Base-by-base conservation (phyloP, 2,329 filamentous ascomycete genomes). In the Venturia nashicola region DNA sequence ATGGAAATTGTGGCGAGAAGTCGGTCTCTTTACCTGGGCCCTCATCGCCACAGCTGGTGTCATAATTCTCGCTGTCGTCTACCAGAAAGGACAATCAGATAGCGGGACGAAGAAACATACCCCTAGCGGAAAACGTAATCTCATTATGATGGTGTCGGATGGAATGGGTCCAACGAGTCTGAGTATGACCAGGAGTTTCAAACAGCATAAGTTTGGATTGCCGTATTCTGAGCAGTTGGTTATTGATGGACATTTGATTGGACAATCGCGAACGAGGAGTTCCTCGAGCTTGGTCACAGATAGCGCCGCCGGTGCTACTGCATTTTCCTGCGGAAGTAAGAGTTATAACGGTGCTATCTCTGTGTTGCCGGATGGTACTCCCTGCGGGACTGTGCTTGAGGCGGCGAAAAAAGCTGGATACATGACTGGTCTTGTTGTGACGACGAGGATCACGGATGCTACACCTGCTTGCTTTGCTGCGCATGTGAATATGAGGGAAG, bases 91-190 rank as follows among this genome's bases (percentile, higher is more conserved):
- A 66, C 78, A 82, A 64, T 72, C 72, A 20, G 69, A 71, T 20
- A 70, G 70, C 46, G 66, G 68, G 20, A 71, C 68, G 65, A 73
- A 70, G 34, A 70, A 66, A 44, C 70, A 72, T 12, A 68, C 69
- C 43, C 70, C 80, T 64, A 76, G 70, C 36, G 84, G 86, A 62
- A 99, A 97, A 80, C 84, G 90, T 63, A 99, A 97, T 76, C 81
- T 99, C 62, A 88, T 99, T 70, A 97, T 99, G 80, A 99, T 99
- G 94, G 93, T 99, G 44, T 96, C 91, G 0, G 94, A 99, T 74
- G 94, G 94, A 71, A 99, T 99, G 94, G 94, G 94, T 0, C 94
- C 94, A 8, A 90, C 94, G 9, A 93, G 90, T 69, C 81, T 99
- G 63, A 89, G 88, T 34, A 76, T 99, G 73, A 96, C 94, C 7